These are phyloP conservation scores for Leishmania amazonensis DNA, from an alignment of 208 protist species.

Conservation along the genomic window DNA sequence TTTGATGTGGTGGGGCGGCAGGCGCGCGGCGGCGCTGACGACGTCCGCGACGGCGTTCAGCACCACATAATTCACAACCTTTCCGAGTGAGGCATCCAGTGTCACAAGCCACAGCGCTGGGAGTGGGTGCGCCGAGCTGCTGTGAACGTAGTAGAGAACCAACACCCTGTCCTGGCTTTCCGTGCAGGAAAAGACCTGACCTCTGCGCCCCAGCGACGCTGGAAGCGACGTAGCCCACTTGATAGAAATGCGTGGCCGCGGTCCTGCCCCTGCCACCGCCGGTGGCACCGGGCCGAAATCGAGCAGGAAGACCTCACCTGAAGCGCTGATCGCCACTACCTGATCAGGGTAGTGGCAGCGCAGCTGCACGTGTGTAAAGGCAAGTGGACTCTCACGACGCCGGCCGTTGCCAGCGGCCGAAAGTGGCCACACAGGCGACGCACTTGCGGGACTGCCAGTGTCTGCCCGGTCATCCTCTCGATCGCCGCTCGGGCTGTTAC, in stretches of 20 bases:
- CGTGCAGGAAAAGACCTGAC: conserved; percentile 45
- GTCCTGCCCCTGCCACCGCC: background rate
- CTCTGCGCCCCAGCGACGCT: conserved; percentile 35
- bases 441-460: background rate
- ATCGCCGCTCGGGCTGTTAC: background rate
- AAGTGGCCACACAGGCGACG: conserved; percentile 19
- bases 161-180: conserved; percentile 57
- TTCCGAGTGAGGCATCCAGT: conserved; percentile 48
- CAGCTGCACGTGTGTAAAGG: conserved; percentile 59
- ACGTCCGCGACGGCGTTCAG: conserved; percentile 65
- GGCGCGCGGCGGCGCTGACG: conserved; percentile 34
- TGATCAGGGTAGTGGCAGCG: conserved; percentile 44
- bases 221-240: conserved; percentile 72
- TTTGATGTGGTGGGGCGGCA: conserved; percentile 61
- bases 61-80: conserved; percentile 54
- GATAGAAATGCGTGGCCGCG: conserved; percentile 2
- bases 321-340: conserved; percentile 50
- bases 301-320: conserved; percentile 63
- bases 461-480: background rate
- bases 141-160: conserved; percentile 43
- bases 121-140: conserved; percentile 33
- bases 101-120: conserved; percentile 65
- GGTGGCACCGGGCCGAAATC: conserved; percentile 35
- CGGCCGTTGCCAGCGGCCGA: conserved; percentile 1
- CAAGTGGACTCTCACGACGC: conserved; percentile 15